A percentile compares a stretch with the other conserved stretches of the same genome.
phyloP scores from a whole-genome alignment of 2,329 filamentous ascomycete genomes.

The Cladophialophora immunda region DNA sequence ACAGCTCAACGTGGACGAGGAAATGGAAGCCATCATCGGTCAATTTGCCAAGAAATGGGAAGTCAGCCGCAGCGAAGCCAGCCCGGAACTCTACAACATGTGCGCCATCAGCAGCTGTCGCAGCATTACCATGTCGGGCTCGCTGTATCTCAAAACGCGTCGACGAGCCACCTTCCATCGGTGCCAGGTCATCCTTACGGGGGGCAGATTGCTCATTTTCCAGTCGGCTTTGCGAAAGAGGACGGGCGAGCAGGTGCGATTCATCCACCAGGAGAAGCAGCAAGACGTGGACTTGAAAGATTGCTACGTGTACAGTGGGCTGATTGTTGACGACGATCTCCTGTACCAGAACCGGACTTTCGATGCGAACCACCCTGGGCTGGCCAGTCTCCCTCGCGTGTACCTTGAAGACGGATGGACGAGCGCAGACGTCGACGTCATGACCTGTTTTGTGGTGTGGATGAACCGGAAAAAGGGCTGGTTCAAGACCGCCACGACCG shows the following conservation, averaged over 20 bases:
- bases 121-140: slow-evolving; percentile 68
- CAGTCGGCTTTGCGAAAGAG: slow-evolving; percentile 64
- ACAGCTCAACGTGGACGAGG: slow-evolving; percentile 70
- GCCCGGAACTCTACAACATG: slow-evolving; percentile 71
- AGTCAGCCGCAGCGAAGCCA: slow-evolving; percentile 69
- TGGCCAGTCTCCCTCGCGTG: slow-evolving; percentile 38
- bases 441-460: slow-evolving; percentile 44
- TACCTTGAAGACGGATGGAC: slow-evolving; percentile 46
- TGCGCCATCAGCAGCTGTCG: slow-evolving; percentile 71
- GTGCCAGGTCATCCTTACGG: slow-evolving; percentile 67
- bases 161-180: slow-evolving; percentile 69
- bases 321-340: slow-evolving; percentile 69
- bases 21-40: slow-evolving; percentile 70
- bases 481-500: slow-evolving; percentile 36
- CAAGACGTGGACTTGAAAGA: slow-evolving; percentile 67
- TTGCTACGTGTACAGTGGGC: slow-evolving; percentile 72
- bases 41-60: slow-evolving; percentile 75
- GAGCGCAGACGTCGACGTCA: slow-evolving; percentile 41
- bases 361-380: slow-evolving; percentile 41
- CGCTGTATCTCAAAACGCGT: slow-evolving; percentile 70
- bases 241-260: slow-evolving; percentile 64
- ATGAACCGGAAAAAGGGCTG: slow-evolving; percentile 37
- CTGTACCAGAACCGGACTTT: slow-evolving; percentile 50
- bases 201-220: slow-evolving; percentile 70
- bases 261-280: slow-evolving; percentile 70